A percentile compares a stretch with the other conserved stretches of the same genome.
phyloP scores from a whole-genome alignment of 176 grass and related monocot species.

The Elymus sibiricus region DNA sequence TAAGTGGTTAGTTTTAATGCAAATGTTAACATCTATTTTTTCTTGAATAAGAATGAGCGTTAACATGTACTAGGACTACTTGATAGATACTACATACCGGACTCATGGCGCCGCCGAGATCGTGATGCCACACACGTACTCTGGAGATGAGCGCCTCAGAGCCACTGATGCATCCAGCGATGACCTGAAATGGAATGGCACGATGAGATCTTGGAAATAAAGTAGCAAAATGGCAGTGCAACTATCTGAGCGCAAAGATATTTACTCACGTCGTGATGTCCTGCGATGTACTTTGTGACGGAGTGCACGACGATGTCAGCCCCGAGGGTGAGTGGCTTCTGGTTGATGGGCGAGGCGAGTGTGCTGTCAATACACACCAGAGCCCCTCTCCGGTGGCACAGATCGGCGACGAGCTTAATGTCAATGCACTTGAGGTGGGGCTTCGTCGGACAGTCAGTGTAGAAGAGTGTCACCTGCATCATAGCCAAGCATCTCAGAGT shows the following conservation, averaged over 20 bases:
- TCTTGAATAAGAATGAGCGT: too few species aligned
- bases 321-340: conserved; percentile 57
- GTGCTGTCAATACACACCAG: conserved; percentile 69
- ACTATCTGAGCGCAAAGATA: too few species aligned
- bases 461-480: conserved; percentile 49
- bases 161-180: conserved; percentile 80
- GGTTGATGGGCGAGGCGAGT: conserved; percentile 58
- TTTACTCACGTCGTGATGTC: conserved; percentile 63
- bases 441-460: conserved; percentile 55
- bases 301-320: conserved; percentile 68
- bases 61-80: too few species aligned
- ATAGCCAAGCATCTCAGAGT: too few species aligned
- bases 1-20: background rate
- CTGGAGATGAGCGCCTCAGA: conserved; percentile 45
- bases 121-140: conserved; percentile 64
- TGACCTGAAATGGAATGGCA: conserved; percentile 32
- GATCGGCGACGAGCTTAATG: conserved; percentile 20
- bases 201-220: background rate
- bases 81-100: conserved; percentile 47
- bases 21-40: background rate
- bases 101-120: conserved; percentile 75
- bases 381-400: conserved; percentile 45
- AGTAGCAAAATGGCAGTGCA: background rate
- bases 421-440: conserved; percentile 54
- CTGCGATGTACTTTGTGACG: conserved; percentile 60